Base-by-base conservation (phyloP, 2,329 filamentous ascomycete species). In the Ophiostoma fasciatum region DNA sequence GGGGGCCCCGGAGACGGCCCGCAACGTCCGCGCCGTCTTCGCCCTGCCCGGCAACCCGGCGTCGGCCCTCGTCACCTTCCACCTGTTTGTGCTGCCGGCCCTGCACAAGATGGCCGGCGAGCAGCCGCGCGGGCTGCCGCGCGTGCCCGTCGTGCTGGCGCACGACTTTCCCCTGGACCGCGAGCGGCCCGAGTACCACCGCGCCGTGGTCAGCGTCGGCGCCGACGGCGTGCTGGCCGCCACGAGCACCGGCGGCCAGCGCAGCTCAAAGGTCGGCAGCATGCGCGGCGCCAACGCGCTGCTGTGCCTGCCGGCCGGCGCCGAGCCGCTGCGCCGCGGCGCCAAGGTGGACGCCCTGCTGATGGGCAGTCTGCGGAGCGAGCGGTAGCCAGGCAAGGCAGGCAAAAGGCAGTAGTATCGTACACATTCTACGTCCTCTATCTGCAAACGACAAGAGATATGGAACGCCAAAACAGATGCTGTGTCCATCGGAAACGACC, bases 41-140 rank as follows among this genome's bases (percentile, higher is more conserved):
- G 82, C 83, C 0, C 66, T 98, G 0, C 90, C 90, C 0, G 90
- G 90, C 0, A 98, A 98, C 53, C 90, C 90, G 0, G 90, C 88
- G 2, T 90, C 82, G 3, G 88, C 90, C 0, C 67, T 94, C 3
- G 90, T 96, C 9, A 93, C 88, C 0, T 84, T 93, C 49, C 82
- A 96, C 51, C 71, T 98, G 2, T 96, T 98, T 55, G 85, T 96
- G 8, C 64, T 98, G 10, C 90, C 90, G 0, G 76, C 82, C 1
- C 60, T 98, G 40, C 84, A 93, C 50, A 75, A 80, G 46, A 66
- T 81, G 47, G 68, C 74, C 10, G 90, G 87, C 0, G 62, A 85
- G 17, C 58, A 57, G 28, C 74, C 74, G 0, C 62, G 63, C 0
- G 84, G 87, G 0, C 60, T 94, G 13, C 76, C 85, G 1, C 73